Evolutionary conservation across 495 filamentous ascomycete genomes (phyloP), one percentile per base, ranked within the genome.

Genomic region (Xylaria sp.): DNA sequence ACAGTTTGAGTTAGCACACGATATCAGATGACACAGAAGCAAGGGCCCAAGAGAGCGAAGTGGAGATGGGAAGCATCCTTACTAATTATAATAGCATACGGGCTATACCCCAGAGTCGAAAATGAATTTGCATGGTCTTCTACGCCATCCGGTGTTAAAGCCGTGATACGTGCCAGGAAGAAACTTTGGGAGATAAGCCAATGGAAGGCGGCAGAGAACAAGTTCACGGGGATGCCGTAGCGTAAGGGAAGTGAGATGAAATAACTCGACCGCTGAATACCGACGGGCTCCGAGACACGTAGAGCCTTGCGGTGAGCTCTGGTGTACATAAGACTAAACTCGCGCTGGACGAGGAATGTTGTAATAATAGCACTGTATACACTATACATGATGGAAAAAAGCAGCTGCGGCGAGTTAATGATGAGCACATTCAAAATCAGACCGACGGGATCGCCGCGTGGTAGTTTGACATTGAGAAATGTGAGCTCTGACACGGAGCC

Each of bases 341-440:
- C 73, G 33, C 52, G 68, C 29, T 73, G 71, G 15, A 75, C 48
- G 17, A 75, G 68, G n/a, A 68, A 71, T 3, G 71, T 75, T 7
- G 48, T 72, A n/a, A 75, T 5, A 0, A 58, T 9, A 14, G 50
- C 35, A 12, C 37, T 26, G 21, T 4, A 82, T 9, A 76, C 58
- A 19, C 80, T 72, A 69, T 88, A 88, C 12, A 81, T 61, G 4
- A 85, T 71, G 2, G 83, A 83, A 12, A 88, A 67, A 0, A 85
- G 44, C 0, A 82, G 65, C 72, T 88, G 86, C 0, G 83, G 82
- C 4, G 73, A 58, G 69, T 88, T 87, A 9, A 80, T 79, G 3
- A 83, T 29, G 6, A 84, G 67, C 0, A 80, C 74, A 17, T 71
- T 75, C 11, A 52, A 35, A 55, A 79, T 71, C 1, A 82, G 63